These are phyloP conservation scores for Tricholoma sp. DNA, from an alignment of 768 basidiomycete genomes.

Conservation along the genomic window DNA sequence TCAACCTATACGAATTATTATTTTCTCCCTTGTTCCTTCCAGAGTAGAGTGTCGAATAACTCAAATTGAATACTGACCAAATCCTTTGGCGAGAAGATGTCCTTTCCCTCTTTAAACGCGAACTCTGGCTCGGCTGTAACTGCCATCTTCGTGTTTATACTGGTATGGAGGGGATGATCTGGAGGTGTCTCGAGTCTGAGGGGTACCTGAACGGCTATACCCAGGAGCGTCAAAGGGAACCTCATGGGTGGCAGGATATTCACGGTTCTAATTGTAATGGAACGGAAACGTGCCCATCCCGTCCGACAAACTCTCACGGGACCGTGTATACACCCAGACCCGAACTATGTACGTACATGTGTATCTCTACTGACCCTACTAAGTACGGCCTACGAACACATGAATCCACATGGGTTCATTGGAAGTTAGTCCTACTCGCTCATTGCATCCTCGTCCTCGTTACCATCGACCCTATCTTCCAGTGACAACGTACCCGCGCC, in stretches of 20 bases:
- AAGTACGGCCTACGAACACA: background rate
- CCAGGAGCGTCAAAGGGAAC: constrained; percentile 48
- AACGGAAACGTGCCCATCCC: too few species aligned
- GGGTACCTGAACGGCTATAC: constrained; percentile 51
- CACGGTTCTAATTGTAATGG: background rate
- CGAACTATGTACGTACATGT: too few species aligned
- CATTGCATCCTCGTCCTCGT: constrained; percentile 39
- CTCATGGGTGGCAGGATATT: constrained; percentile 32
- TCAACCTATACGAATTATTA: constrained; percentile 32
- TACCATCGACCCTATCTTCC: constrained; percentile 29
- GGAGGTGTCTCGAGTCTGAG: constrained; percentile 27
- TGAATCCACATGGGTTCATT: background rate
- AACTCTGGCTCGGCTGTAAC: constrained; percentile 34
- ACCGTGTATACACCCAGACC: too few species aligned
- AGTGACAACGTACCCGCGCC: constrained; percentile 32
- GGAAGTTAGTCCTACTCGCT: constrained; percentile 35
- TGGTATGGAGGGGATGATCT: constrained; percentile 6
- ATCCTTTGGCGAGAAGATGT: constrained; percentile 67
- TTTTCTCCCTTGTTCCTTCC: background rate
- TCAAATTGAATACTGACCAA: constrained; percentile 32
- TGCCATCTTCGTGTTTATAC: constrained; percentile 18
- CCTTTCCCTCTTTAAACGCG: constrained; percentile 49
- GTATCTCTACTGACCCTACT: too few species aligned
- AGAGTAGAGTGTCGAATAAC: background rate
- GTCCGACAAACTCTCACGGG: constrained; percentile 11